Evolutionary conservation across 345 rosid genomes (phyloP).

Genomic region (Citrus australasica): DNA sequence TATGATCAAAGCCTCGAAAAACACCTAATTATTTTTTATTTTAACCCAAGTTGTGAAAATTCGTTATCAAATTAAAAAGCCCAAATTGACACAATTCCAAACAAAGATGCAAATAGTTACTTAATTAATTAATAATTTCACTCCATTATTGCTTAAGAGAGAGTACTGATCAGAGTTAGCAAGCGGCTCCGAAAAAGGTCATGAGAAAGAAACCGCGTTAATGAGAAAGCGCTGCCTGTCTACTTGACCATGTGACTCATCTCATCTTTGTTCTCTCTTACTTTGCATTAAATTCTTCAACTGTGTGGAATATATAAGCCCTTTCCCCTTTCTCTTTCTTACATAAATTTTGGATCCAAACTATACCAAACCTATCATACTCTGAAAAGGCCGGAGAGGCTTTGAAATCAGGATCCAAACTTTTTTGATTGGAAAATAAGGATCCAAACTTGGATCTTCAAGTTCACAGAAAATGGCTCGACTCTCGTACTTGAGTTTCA

Average conservation of each 20-base stretch:
- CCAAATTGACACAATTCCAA: not conserved
- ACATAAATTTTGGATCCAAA: not conserved
- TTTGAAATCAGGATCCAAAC: not conserved
- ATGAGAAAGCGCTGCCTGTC: not conserved
- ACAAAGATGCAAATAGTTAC: not conserved
- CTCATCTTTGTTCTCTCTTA: constrained; percentile 21
- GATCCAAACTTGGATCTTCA: not conserved
- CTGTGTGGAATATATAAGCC: not conserved
- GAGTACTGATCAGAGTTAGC: too few relatives aligned
- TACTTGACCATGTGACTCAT: constrained; percentile 33
- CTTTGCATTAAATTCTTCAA: constrained; percentile 33
- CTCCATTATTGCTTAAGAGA: not conserved
- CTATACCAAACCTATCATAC: constrained; percentile 17
- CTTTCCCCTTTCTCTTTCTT: not conserved
- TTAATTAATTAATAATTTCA: not conserved
- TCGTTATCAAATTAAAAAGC: not conserved
- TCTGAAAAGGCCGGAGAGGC: not conserved
- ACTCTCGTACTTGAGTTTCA: constrained; percentile 37
- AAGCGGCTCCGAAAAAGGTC: not conserved
- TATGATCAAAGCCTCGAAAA: not conserved
- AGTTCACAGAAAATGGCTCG: constrained; percentile 1
- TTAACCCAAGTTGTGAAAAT: constrained; percentile 1
- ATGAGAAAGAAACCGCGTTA: constrained; percentile 12
- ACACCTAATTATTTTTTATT: not conserved
- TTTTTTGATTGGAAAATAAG: too few relatives aligned